Evolutionary conservation across 768 basidiomycete genomes (phyloP).

Genomic region (Amanita thiersii): DNA sequence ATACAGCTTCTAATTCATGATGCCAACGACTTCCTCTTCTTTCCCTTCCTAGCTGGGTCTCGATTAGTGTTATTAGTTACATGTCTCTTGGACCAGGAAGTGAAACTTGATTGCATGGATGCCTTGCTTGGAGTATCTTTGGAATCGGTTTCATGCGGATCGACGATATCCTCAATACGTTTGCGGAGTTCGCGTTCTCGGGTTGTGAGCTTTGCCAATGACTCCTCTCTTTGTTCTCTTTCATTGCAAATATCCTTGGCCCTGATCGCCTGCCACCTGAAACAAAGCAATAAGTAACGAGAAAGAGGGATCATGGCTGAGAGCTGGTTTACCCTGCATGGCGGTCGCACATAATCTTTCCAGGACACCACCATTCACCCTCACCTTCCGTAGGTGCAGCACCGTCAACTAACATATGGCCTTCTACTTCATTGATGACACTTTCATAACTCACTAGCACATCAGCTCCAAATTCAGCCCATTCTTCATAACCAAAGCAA

Average conservation of each 20-base stretch:
- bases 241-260: constrained; percentile 66
- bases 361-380: constrained; percentile 75
- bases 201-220: constrained; percentile 56
- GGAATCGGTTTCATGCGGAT: constrained; percentile 32
- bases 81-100: constrained; percentile 39
- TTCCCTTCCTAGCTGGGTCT: constrained; percentile 47
- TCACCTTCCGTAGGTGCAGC: constrained; percentile 24
- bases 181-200: constrained; percentile 74
- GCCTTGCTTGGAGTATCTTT: constrained; percentile 23
- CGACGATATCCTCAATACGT: constrained; percentile 66
- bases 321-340: constrained; percentile 55
- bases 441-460: constrained; percentile 66
- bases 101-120: constrained; percentile 27
- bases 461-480: constrained; percentile 55
- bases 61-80: constrained; percentile 31
- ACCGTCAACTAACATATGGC: constrained; percentile 33
- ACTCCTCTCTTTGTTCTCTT: constrained; percentile 66
- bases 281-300: constrained; percentile 7
- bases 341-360: constrained; percentile 67
- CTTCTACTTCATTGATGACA: constrained; percentile 27
- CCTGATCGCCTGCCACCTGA: constrained; percentile 76
- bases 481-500: constrained; percentile 77
- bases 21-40: constrained; percentile 42
- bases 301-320: too few relatives aligned
- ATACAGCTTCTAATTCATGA: constrained; percentile 14